Evolutionary conservation across 129 eudicot species (phyloP).

Genomic region (Oenanthe sinensis): DNA sequence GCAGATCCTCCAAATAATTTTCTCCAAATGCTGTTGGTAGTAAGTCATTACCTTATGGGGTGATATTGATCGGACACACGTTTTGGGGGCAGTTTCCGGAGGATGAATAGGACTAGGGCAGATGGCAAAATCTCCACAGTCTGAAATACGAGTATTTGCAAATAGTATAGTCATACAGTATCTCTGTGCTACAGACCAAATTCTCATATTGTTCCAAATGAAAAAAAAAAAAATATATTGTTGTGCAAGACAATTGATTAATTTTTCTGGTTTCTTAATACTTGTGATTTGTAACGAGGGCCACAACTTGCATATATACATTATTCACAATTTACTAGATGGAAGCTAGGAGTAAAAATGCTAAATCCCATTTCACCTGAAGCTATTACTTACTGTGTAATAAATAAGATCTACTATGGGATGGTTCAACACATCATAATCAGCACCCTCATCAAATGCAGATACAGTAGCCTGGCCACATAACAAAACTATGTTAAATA

Average conservation of each 20-base stretch:
- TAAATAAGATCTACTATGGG: constrained; percentile 57
- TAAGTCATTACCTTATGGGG: constrained; percentile 31
- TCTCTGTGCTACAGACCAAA: not conserved
- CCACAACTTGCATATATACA: not conserved
- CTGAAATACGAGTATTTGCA: constrained; percentile 18
- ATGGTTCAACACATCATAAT: constrained; percentile 59
- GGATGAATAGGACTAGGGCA: constrained; percentile 72
- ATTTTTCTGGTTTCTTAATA: not conserved
- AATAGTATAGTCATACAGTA: not conserved
- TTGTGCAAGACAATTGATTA: not conserved
- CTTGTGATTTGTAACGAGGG: not conserved
- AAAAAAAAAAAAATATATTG: not conserved
- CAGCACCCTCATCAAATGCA: constrained; percentile 57
- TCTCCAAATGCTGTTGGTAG: not conserved
- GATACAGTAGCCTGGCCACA: constrained; percentile 40
- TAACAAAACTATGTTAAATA: not conserved
- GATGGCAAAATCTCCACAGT: constrained; percentile 84
- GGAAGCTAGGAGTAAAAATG: not conserved
- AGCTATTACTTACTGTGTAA: constrained; percentile 45
- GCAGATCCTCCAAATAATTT: not conserved
- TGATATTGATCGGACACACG: constrained; percentile 63
- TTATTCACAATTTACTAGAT: not conserved
- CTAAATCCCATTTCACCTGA: not conserved
- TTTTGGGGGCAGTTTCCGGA: constrained; percentile 68
- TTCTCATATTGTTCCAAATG: not conserved